A percentile compares a stretch with the other conserved stretches of the same genome.
Conservation (phyloP, 257 asterid species). For the Hygrophila difformis region DNA sequence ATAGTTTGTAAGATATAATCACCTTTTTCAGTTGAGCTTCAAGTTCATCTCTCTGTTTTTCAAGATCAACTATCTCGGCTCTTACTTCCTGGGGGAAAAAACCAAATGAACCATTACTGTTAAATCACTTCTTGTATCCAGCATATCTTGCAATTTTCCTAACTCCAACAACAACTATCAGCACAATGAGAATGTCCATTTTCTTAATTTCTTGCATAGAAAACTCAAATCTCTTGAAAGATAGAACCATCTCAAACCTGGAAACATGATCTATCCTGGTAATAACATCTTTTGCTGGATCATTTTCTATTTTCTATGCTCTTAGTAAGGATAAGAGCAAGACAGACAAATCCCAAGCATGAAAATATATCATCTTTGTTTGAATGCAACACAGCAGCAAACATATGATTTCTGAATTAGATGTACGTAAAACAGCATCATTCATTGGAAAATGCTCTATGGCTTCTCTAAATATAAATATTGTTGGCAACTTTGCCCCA, state of each 20-base stretch:
- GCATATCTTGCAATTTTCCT: constrained; percentile 13
- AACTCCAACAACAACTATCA: not conserved
- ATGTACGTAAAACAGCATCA: too few relatives aligned
- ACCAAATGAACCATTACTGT: constrained; percentile 15
- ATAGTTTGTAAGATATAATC: too few relatives aligned
- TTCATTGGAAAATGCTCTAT: too few relatives aligned
- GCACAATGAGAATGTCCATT: not conserved
- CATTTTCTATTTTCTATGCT: too few relatives aligned
- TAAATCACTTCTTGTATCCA: constrained; percentile 14
- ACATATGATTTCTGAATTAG: too few relatives aligned
- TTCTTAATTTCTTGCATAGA: constrained; percentile 11
- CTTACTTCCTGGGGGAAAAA: constrained; percentile 55
- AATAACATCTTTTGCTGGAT: too few relatives aligned
- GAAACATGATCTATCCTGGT: constrained; percentile 3
- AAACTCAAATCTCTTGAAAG: constrained; percentile 1
- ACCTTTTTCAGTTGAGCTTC: constrained; percentile 95
- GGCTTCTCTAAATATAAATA: too few relatives aligned
- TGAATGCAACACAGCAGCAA: too few relatives aligned
- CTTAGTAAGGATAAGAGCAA: too few relatives aligned
- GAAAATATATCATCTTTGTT: too few relatives aligned
- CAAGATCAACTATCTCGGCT: constrained; percentile 72
- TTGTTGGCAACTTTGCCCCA: too few relatives aligned
- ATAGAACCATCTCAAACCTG: constrained; percentile 4
- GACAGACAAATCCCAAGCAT: too few relatives aligned
- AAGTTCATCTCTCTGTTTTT: constrained; percentile 74